These are phyloP conservation scores for Elsinoe batatas DNA, from an alignment of 2,329 filamentous ascomycete genomes.

Conservation along the genomic window DNA sequence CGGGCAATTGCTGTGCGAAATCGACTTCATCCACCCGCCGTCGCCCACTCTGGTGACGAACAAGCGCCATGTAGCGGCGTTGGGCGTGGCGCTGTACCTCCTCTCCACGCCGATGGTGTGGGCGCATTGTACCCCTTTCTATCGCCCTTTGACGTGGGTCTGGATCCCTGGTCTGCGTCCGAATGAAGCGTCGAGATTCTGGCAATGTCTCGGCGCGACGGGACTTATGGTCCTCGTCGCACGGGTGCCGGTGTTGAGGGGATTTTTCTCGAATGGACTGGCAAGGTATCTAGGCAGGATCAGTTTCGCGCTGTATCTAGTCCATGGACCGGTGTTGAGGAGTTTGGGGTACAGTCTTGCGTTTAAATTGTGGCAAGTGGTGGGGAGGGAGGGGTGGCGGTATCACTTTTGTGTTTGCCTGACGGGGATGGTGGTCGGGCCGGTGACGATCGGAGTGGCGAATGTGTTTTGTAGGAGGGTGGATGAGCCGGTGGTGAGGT, in stretches of 20 bases:
- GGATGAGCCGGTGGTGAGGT: conserved; percentile 46
- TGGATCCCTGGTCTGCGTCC: conserved; percentile 40
- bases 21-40: conserved; percentile 36
- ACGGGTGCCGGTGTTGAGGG: conserved; percentile 37
- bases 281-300: conserved; percentile 51
- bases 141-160: conserved; percentile 38
- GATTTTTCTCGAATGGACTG: conserved; percentile 39
- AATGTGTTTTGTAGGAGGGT: conserved; percentile 49
- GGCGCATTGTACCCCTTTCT: conserved; percentile 41
- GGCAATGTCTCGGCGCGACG: conserved; percentile 42
- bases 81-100: conserved; percentile 45
- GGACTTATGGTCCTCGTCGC: conserved; percentile 43
- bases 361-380: conserved; percentile 39
- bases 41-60: not conserved
- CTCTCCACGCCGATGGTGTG: conserved; percentile 38
- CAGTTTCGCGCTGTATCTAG: conserved; percentile 50
- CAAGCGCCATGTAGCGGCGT: conserved; percentile 31
- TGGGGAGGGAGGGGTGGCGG: conserved; percentile 37
- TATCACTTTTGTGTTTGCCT: conserved; percentile 42
- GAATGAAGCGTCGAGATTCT: conserved; percentile 44
- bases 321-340: conserved; percentile 49
- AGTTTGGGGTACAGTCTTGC: conserved; percentile 44
- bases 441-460: conserved; percentile 44
- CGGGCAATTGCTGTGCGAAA: conserved; percentile 47
- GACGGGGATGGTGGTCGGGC: conserved; percentile 40